Evolutionary conservation across 805 yeast genomes (phyloP).

Genomic region (Saccharomyces paradoxus): DNA sequence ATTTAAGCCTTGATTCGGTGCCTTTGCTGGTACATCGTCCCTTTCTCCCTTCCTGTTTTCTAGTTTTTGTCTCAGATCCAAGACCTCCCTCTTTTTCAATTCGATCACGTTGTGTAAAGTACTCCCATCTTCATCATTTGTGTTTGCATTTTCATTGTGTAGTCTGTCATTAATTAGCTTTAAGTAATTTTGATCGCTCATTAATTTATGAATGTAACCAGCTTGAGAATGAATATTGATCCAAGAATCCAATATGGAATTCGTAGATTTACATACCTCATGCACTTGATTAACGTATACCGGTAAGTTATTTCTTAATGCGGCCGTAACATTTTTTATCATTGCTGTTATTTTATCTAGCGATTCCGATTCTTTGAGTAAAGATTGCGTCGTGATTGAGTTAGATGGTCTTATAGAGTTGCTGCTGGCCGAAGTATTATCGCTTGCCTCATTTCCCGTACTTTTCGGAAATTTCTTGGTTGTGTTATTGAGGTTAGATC

Average conservation of each 20-base stretch:
- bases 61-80: slow-evolving; percentile 12
- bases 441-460: slow-evolving; percentile 1
- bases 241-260: slow-evolving; percentile 50
- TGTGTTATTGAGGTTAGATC: slow-evolving; percentile 14
- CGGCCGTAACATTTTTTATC: slow-evolving; percentile 19
- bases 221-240: slow-evolving; percentile 55
- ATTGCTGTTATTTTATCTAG: slow-evolving; percentile 25
- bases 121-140: slow-evolving; percentile 21
- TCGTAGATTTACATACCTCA: slow-evolving; percentile 40
- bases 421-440: neutral
- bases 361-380: slow-evolving; percentile 24
- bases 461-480: slow-evolving; percentile 3
- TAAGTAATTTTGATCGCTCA: slow-evolving; percentile 37
- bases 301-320: slow-evolving; percentile 15
- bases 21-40: neutral
- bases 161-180: slow-evolving; percentile 9
- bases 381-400: slow-evolving; percentile 23
- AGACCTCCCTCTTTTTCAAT: slow-evolving; percentile 13
- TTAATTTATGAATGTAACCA: slow-evolving; percentile 42
- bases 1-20: neutral
- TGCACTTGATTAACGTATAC: slow-evolving; percentile 29
- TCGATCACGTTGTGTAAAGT: slow-evolving; percentile 8
- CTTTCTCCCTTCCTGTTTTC: slow-evolving; percentile 9
- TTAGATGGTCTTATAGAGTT: slow-evolving; percentile 2
- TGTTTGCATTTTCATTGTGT: slow-evolving; percentile 18